These are phyloP conservation scores for Aureobasidium vineae DNA, from an alignment of 2,329 filamentous ascomycete genomes.

Conservation along the genomic window DNA sequence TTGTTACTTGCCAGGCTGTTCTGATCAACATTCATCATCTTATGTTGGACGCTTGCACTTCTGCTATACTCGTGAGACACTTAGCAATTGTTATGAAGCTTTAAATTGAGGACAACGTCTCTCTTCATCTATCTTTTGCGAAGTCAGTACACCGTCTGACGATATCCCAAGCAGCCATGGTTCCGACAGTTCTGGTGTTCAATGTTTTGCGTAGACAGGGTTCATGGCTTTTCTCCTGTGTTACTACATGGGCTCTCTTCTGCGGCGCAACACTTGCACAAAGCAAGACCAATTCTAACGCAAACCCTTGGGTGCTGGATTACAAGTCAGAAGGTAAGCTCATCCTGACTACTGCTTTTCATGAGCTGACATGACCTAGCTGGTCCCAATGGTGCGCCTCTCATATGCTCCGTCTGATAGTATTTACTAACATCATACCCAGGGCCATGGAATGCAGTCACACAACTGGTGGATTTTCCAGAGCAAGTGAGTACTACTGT, in stretches of 20 bases:
- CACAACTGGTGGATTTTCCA: neutral
- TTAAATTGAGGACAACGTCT: neutral
- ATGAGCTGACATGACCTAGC: neutral
- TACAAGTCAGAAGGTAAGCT: neutral
- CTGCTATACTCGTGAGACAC: neutral
- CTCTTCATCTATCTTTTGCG: neutral
- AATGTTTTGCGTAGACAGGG: neutral
- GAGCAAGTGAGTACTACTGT: neutral
- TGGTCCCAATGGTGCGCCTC: neutral
- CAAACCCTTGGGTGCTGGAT: neutral
- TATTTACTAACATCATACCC: neutral
- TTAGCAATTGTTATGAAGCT: neutral
- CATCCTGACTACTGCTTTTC: neutral
- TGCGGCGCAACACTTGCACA: neutral
- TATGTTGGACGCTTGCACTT: neutral
- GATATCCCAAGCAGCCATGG: neutral
- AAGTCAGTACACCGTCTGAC: neutral
- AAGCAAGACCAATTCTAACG: neutral
- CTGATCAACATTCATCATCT: neutral
- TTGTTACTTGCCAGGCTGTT: neutral
- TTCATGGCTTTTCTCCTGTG: neutral
- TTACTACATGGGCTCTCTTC: neutral
- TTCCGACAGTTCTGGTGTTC: neutral
- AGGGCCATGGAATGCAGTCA: slow-evolving; percentile 13
- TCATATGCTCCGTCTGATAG: neutral